These are phyloP conservation scores for Fabrea salina DNA, from an alignment of 169 alveolate species.

Conservation along the genomic window DNA sequence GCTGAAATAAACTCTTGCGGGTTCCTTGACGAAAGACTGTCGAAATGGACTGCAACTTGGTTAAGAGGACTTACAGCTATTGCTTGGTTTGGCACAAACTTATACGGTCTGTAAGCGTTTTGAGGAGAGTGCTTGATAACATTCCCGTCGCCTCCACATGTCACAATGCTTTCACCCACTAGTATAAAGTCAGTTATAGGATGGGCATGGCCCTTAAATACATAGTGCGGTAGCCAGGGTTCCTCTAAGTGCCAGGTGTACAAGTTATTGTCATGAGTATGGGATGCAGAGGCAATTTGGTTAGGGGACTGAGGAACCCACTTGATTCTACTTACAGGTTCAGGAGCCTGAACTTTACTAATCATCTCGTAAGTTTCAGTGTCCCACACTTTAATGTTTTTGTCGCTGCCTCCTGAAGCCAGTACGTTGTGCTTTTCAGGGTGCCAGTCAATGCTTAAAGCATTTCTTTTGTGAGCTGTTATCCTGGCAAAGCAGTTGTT, in stretches of 20 bases:
- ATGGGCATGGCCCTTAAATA: slow-evolving; percentile 19
- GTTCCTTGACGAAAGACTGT: not conserved
- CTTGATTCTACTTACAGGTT: slow-evolving; percentile 12
- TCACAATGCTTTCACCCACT: not conserved
- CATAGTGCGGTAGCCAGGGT: slow-evolving; percentile 6
- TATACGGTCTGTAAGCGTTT: slow-evolving; percentile 14
- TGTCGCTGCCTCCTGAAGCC: slow-evolving; percentile 31
- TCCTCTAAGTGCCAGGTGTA: slow-evolving; percentile 13
- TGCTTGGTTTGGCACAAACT: not conserved
- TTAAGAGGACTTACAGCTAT: slow-evolving; percentile 7
- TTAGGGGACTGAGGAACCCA: slow-evolving; percentile 1
- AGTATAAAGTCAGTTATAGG: slow-evolving; percentile 24
- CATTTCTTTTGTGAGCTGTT: slow-evolving; percentile 16
- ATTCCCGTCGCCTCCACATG: slow-evolving; percentile 15
- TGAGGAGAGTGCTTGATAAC: not conserved
- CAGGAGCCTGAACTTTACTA: slow-evolving; percentile 20
- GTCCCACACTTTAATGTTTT: slow-evolving; percentile 18
- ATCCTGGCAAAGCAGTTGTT: not conserved
- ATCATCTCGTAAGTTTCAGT: not conserved
- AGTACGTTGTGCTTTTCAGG: not conserved
- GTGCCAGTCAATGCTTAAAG: slow-evolving; percentile 25
- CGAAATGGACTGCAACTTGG: not conserved
- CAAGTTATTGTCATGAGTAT: not conserved
- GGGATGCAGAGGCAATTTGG: slow-evolving; percentile 6
- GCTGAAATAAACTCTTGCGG: not conserved